These are phyloP conservation scores for Penicillium sp. DNA, from an alignment of 2,329 filamentous ascomycete genomes.

Conservation along the genomic window DNA sequence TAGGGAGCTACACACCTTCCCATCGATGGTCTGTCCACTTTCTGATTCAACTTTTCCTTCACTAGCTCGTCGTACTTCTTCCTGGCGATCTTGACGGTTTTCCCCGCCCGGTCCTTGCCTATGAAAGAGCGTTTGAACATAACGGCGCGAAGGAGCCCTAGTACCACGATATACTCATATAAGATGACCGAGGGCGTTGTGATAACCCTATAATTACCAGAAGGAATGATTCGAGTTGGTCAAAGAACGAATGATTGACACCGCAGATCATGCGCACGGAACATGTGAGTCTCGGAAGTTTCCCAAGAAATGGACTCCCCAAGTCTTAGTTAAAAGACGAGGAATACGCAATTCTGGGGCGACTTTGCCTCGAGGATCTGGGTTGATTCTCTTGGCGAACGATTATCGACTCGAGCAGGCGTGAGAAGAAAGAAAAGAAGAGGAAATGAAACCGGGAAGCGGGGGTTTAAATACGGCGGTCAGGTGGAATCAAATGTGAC, in stretches of 20 bases:
- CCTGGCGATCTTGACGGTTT: constrained; percentile 73
- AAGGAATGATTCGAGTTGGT: constrained; percentile 41
- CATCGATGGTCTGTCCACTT: constrained; percentile 60
- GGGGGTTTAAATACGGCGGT: constrained; percentile 26
- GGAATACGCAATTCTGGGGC: constrained; percentile 28
- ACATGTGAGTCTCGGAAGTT: constrained; percentile 51
- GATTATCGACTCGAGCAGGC: constrained; percentile 44
- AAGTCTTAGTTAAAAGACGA: constrained; percentile 32
- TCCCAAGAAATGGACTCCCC: constrained; percentile 36
- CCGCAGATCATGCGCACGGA: constrained; percentile 52
- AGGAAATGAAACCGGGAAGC: constrained; percentile 32
- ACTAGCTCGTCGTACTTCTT: constrained; percentile 72
- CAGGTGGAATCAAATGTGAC: constrained; percentile 29
- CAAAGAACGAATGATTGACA: constrained; percentile 39
- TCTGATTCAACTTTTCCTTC: constrained; percentile 85
- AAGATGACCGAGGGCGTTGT: constrained; percentile 46
- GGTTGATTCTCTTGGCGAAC: constrained; percentile 28
- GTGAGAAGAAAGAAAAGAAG: constrained; percentile 48
- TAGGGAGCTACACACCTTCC: constrained; percentile 41
- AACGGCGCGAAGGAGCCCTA: constrained; percentile 38
- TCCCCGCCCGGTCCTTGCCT: constrained; percentile 80
- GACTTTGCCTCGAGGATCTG: constrained; percentile 48
- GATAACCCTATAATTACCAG: constrained; percentile 38
- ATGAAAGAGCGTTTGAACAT: constrained; percentile 95
- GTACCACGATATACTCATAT: constrained; percentile 38